Base-by-base conservation (phyloP, 2,329 filamentous ascomycete species). In the Paecilomyces formosus region DNA sequence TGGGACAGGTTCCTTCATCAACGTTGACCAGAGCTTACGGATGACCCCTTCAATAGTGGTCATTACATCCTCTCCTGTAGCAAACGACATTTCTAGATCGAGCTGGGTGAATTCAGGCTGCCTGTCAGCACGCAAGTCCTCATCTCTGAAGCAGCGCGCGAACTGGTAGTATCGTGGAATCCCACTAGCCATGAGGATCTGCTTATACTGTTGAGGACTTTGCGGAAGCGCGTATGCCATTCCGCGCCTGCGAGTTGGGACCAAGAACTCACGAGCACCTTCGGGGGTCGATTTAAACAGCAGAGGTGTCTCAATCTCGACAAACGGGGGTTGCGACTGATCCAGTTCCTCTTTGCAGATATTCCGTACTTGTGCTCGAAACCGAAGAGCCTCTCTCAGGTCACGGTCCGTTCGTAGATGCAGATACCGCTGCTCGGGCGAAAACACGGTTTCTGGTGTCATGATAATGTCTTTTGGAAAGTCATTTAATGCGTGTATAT, bases 211-310 rank as follows among this genome's bases (percentile, higher is more conserved):
- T 72, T 99, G 94, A 0, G 94, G 94, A 64, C 93, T 97, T 72
- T 99, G 95, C 0, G 92, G 92, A 21, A 99, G 79, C 8, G 94
- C 94, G 73, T 97, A 99, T 3, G 90, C 92, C 60, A 86, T 78
- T 0, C 90, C 91, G 1, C 81, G 81, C 35, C 82, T 83, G 28
- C 94, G 82, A 0, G 92, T 96, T 0, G 94, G 94, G 3, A 99
- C 93, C 5, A 99, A 74, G 62, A 99, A 99, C 72, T 99, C 94
- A 54, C 93, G 83, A 1, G 94, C 95, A 0, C 94, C 94, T 76
- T 99, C 94, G 0, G 94, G 91, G 0, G 94, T 99, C 0, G 94
- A 97, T 73, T 97, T 99, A 83, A 99, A 99, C 0, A 99, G 81
- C 3, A 97, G 78, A 0, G 94, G 94, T 0, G 94, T 99, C 72